Evolutionary conservation across 805 yeast genomes (phyloP).

Genomic region (Metschnikowia chrysomelidarum): DNA sequence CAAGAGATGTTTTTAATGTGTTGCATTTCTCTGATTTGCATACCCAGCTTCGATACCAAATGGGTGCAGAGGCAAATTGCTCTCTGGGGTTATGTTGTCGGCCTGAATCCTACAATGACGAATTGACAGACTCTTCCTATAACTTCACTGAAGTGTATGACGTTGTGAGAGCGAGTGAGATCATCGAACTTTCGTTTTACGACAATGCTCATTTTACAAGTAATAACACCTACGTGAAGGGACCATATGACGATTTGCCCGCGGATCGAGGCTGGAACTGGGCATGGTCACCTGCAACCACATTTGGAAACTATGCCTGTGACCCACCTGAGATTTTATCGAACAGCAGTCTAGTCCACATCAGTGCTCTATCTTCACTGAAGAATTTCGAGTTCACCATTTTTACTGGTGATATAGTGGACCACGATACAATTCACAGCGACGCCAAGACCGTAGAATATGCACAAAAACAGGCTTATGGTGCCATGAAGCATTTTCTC

Average conservation of each 20-base stretch:
- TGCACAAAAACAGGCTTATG: conserved; percentile 69
- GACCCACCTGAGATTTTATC: conserved; percentile 66
- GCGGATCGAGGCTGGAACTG: conserved; percentile 26
- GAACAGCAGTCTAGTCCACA: conserved; percentile 53
- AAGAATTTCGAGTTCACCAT: conserved; percentile 55
- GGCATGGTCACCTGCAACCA: conserved; percentile 51
- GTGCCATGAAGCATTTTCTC: conserved; percentile 52
- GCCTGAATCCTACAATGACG: conserved; percentile 42
- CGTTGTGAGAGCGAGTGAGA: conserved; percentile 12
- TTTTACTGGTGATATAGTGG: conserved; percentile 75
- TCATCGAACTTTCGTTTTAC: conserved; percentile 26
- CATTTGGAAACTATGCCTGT: conserved; percentile 61
- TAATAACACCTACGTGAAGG: conserved; percentile 26
- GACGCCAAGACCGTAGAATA: conserved; percentile 63
- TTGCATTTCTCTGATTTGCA: conserved; percentile 69
- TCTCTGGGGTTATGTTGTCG: conserved; percentile 59
- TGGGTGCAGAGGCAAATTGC: conserved; percentile 59
- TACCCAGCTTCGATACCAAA: conserved; percentile 50
- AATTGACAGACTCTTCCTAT: conserved; percentile 24
- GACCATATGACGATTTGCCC: conserved; percentile 35
- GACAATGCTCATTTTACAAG: conserved; percentile 31
- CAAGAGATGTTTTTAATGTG: conserved; percentile 50
- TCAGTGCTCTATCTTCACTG: conserved; percentile 31
- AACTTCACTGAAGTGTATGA: conserved; percentile 30
- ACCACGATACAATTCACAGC: conserved; percentile 55